These are phyloP conservation scores for Exophiala dermatitidis DNA, from an alignment of 2,329 filamentous ascomycete species.

Conservation along the genomic window DNA sequence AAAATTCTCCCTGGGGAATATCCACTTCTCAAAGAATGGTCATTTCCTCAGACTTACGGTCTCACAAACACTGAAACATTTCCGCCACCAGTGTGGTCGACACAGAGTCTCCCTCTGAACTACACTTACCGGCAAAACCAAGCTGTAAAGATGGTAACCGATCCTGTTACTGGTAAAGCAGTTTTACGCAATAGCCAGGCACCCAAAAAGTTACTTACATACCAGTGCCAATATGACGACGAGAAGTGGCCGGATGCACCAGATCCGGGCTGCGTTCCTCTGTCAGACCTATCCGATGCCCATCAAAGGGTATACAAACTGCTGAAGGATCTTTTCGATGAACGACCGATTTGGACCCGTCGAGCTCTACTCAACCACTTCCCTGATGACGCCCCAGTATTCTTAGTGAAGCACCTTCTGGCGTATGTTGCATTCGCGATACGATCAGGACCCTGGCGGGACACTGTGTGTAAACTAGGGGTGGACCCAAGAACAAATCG, in stretches of 20 bases:
- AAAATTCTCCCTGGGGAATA: conserved; percentile 65
- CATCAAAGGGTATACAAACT: conserved; percentile 33
- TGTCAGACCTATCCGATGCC: conserved; percentile 5
- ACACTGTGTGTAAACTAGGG: conserved; percentile 77
- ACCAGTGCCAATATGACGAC: conserved; percentile 55
- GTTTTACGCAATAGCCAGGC: conserved; percentile 51
- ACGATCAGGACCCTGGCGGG: conserved; percentile 83
- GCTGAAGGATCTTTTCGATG: conserved; percentile 59
- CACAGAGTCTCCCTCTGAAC: conserved; percentile 27
- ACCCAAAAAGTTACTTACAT: conserved; percentile 53
- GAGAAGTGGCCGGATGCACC: conserved; percentile 50
- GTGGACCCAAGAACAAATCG: conserved; percentile 75
- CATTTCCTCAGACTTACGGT: conserved; percentile 57
- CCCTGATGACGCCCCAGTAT: conserved; percentile 42
- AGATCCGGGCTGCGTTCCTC: conserved; percentile 10
- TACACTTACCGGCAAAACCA: conserved; percentile 74
- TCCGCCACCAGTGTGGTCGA: conserved; percentile 47
- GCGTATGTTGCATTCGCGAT: conserved; percentile 89
- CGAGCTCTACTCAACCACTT: conserved; percentile 72
- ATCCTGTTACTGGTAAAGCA: conserved; percentile 52
- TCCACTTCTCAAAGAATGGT: conserved; percentile 58
- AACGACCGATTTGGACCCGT: conserved; percentile 79
- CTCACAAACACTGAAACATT: conserved; percentile 61
- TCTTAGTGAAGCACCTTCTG: conserved; percentile 63
- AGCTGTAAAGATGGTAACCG: conserved; percentile 57